A percentile compares a stretch with the other conserved stretches of the same genome.
Evolutionary conservation across 179 eudicot genomes (phyloP).

Genomic region (Kewa caespitosa): DNA sequence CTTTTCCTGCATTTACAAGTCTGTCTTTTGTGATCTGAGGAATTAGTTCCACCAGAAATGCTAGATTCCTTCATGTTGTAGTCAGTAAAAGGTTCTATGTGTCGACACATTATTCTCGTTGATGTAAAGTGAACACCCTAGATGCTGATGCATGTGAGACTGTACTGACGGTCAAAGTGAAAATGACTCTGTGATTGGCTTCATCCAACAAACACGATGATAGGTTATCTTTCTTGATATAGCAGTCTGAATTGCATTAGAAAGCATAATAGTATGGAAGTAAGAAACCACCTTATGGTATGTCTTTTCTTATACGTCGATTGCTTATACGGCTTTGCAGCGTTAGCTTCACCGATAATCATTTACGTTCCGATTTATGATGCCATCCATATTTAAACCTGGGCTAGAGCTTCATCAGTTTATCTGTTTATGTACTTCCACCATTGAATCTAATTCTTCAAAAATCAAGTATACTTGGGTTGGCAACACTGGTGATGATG

Average conservation of each 20-base stretch:
- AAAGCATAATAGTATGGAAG: constrained; percentile 4
- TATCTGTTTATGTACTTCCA: too few relatives aligned
- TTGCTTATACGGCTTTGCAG: not conserved
- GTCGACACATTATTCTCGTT: not conserved
- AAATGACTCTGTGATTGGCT: constrained; percentile 20
- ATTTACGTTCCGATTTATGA: too few relatives aligned
- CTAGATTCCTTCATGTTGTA: not conserved
- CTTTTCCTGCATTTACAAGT: not conserved
- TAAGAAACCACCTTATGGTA: not conserved
- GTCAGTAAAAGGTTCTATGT: not conserved
- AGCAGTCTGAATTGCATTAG: constrained; percentile 12
- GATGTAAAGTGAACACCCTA: constrained; percentile 16
- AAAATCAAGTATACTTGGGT: too few relatives aligned
- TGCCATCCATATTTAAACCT: too few relatives aligned
- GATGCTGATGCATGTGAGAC: constrained; percentile 19
- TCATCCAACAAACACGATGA: constrained; percentile 25
- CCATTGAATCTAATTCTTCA: too few relatives aligned
- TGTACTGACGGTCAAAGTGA: constrained; percentile 6
- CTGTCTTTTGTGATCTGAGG: not conserved
- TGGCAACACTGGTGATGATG: too few relatives aligned
- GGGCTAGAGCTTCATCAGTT: too few relatives aligned
- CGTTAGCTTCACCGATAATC: constrained; percentile 12
- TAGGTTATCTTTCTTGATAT: constrained; percentile 22
- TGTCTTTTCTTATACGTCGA: not conserved
- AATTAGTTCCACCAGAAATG: constrained; percentile 2